These are phyloP conservation scores for Epichloe sp. DNA, from an alignment of 2,329 filamentous ascomycete species.

Conservation along the genomic window DNA sequence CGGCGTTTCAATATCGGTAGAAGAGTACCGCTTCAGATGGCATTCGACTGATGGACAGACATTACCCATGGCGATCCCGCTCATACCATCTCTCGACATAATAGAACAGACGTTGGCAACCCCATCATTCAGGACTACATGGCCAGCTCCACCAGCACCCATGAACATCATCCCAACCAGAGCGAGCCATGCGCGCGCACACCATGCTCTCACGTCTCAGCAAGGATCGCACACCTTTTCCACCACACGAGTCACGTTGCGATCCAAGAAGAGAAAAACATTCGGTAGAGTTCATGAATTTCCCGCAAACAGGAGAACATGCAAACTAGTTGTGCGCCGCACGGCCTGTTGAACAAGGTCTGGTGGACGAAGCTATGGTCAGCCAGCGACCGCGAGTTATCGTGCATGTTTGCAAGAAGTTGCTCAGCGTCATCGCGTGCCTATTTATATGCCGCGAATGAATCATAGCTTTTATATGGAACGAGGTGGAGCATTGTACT, in stretches of 20 bases:
- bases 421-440: too few relatives aligned
- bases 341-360: background rate
- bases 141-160: too few relatives aligned
- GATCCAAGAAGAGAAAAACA: background rate
- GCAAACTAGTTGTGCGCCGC: background rate
- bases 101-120: too few relatives aligned
- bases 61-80: too few relatives aligned
- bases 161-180: background rate
- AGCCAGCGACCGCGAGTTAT: background rate
- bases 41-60: background rate
- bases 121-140: too few relatives aligned
- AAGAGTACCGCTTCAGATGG: background rate
- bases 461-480: too few relatives aligned
- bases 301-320: background rate
- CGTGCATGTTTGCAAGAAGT: too few relatives aligned
- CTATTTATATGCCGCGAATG: too few relatives aligned
- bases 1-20: conserved; percentile 9
- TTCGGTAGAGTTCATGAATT: background rate
- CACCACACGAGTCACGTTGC: background rate
- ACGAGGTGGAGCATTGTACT: too few relatives aligned
- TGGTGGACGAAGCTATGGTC: background rate
- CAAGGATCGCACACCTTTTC: background rate
- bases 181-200: background rate
- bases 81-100: too few relatives aligned
- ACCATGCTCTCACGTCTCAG: background rate